Evolutionary conservation across 2,329 filamentous ascomycete species (phyloP).

Genomic region (Alternaria arbusti): DNA sequence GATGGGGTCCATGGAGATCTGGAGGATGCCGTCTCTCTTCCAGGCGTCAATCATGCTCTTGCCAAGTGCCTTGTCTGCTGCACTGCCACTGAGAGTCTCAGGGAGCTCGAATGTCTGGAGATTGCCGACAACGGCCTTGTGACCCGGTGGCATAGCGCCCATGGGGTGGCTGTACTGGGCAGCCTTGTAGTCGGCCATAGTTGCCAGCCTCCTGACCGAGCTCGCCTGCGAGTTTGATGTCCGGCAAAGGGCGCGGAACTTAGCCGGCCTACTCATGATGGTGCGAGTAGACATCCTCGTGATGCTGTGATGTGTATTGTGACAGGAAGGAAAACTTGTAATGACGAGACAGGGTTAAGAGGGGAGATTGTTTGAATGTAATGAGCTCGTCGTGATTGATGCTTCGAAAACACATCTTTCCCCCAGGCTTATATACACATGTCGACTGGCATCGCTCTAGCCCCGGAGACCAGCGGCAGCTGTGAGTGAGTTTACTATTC

Average conservation of each 20-base stretch:
- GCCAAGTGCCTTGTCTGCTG: conserved; percentile 9
- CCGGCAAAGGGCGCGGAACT: not conserved
- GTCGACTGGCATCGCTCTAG: not conserved
- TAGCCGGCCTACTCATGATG: not conserved
- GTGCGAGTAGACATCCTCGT: conserved; percentile 1
- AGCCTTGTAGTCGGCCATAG: not conserved
- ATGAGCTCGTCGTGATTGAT: not conserved
- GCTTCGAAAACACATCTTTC: not conserved
- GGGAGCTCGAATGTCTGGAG: conserved; percentile 14
- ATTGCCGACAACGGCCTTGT: conserved; percentile 4
- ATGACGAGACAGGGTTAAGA: too few relatives aligned
- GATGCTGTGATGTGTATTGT: not conserved
- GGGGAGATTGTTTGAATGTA: not conserved
- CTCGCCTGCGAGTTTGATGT: not conserved
- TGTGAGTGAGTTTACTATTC: not conserved
- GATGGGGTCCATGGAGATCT: conserved; percentile 15
- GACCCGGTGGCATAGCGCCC: conserved; percentile 6
- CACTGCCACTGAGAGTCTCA: conserved; percentile 4
- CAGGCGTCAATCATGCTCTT: conserved; percentile 16
- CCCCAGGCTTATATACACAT: conserved; percentile 4
- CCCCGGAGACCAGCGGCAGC: not conserved
- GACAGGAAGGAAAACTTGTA: not conserved
- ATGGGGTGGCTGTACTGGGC: not conserved
- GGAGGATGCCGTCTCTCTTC: conserved; percentile 12
- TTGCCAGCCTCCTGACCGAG: not conserved